Conservation (phyloP, 768 basidiomycete species). For the Boletus vermiculosoides region DNA sequence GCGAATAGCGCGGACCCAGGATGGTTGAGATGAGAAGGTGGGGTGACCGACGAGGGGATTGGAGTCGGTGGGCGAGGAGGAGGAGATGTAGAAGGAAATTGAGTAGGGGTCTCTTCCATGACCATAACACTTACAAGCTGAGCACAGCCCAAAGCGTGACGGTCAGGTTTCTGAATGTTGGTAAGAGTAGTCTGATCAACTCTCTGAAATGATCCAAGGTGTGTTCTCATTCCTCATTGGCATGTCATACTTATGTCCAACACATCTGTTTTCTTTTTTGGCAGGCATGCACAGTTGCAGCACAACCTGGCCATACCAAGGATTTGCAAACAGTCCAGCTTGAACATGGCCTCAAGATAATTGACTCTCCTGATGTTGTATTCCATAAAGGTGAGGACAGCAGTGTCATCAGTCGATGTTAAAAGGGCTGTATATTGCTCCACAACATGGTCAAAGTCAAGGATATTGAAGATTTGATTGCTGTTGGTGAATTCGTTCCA, state of each 20-base stretch:
- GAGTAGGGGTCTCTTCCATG: no score
- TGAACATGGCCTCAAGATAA: conserved; percentile 87
- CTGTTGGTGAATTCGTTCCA: conserved; percentile 59
- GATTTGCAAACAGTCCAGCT: conserved; percentile 89
- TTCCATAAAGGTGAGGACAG: conserved; percentile 75
- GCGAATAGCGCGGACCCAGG: no score
- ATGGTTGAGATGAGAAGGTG: no score
- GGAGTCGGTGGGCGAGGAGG: no score
- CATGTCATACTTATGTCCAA: neutral
- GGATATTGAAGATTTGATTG: conserved; percentile 86
- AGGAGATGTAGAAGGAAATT: no score
- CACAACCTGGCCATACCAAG: conserved; percentile 92
- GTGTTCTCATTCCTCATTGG: conserved; percentile 6
- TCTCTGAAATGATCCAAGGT: conserved; percentile 84
- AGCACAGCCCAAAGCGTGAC: conserved; percentile 66
- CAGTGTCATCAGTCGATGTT: conserved; percentile 45
- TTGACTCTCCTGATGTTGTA: conserved; percentile 98
- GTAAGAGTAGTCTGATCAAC: conserved; percentile 94
- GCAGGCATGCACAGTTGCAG: conserved; percentile 87
- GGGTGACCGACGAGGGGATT: no score
- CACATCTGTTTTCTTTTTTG: neutral
- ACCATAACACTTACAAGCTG: conserved; percentile 76
- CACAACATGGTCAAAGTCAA: conserved; percentile 90
- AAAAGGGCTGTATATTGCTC: conserved; percentile 61
- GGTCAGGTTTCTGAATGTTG: conserved; percentile 95